These are phyloP conservation scores for Blastocystis sp. DNA, from an alignment of 352 stramenopile genomes.

Conservation along the genomic window DNA sequence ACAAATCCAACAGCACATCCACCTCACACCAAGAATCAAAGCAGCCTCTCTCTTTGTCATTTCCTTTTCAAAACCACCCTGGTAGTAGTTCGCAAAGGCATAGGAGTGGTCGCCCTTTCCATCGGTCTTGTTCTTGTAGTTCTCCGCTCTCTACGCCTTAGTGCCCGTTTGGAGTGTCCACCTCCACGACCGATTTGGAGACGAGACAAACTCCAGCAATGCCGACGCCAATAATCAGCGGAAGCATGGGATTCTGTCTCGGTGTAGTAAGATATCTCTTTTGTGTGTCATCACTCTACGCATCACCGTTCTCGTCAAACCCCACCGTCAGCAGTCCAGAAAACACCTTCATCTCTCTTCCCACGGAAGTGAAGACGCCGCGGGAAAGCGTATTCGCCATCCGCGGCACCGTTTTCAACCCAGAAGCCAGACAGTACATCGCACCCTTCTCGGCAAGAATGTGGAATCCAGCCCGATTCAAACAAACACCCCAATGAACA, in stretches of 20 bases:
- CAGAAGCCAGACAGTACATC: no score
- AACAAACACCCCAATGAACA: no score
- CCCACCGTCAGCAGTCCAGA: no score
- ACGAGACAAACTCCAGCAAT: conserved; percentile 43
- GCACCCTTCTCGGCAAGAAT: no score
- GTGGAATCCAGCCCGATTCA: no score
- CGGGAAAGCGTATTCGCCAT: no score
- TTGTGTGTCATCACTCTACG: conserved; percentile 13
- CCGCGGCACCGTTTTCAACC: no score
- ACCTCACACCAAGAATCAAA: conserved; percentile 92
- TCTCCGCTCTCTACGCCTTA: conserved; percentile 25
- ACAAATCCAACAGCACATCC: conserved; percentile 19
- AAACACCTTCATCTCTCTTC: no score
- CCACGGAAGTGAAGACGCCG: no score
- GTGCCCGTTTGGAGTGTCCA: background rate
- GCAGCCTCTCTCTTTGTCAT: conserved; percentile 97
- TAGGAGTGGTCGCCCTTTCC: conserved; percentile 75
- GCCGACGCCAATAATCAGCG: conserved; percentile 1
- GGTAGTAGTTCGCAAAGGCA: conserved; percentile 81
- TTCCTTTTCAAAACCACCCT: conserved; percentile 95
- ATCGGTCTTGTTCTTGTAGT: conserved; percentile 76
- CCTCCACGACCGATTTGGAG: conserved; percentile 27
- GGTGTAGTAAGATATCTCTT: conserved; percentile 40
- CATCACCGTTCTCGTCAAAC: background rate
- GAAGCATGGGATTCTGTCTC: conserved; percentile 57